Evolutionary conservation across 495 filamentous ascomycete genomes (phyloP).

Genomic region (Neurospora tetrasperma): DNA sequence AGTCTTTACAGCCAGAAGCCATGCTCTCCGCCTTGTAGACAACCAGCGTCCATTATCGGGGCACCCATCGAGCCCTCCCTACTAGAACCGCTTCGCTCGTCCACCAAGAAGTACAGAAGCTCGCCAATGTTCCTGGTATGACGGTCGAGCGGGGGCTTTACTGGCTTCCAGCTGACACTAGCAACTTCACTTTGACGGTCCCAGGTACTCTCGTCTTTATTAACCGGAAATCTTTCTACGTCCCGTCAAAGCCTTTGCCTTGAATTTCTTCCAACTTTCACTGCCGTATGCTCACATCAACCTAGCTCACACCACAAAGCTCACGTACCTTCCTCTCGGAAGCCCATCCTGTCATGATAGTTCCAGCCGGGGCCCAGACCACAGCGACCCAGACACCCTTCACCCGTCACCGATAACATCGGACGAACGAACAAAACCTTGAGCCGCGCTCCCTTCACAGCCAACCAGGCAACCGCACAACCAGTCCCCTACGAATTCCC

Average conservation of each 20-base stretch:
- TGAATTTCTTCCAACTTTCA: neutral
- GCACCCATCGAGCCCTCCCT: neutral
- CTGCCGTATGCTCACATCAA: neutral
- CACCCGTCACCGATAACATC: neutral
- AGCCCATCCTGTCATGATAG: neutral
- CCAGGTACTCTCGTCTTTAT: neutral
- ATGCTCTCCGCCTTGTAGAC: neutral
- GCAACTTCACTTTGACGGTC: neutral
- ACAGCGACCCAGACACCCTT: neutral
- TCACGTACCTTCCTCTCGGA: neutral
- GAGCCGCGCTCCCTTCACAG: neutral
- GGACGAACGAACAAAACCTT: neutral
- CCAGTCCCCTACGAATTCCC: neutral
- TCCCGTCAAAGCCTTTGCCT: neutral
- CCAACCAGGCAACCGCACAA: neutral
- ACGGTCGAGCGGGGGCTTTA: neutral
- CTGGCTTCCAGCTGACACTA: neutral
- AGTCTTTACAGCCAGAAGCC: neutral
- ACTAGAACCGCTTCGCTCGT: neutral
- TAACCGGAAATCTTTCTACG: neutral
- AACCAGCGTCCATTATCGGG: neutral
- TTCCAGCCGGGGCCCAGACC: neutral
- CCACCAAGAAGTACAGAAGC: neutral
- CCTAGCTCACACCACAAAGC: neutral
- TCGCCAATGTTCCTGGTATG: neutral